A percentile compares a stretch with the other conserved stretches of the same genome.
These are phyloP conservation scores for Aspergillus asperescens DNA, from an alignment of 495 filamentous ascomycete species.

Conservation along the genomic window DNA sequence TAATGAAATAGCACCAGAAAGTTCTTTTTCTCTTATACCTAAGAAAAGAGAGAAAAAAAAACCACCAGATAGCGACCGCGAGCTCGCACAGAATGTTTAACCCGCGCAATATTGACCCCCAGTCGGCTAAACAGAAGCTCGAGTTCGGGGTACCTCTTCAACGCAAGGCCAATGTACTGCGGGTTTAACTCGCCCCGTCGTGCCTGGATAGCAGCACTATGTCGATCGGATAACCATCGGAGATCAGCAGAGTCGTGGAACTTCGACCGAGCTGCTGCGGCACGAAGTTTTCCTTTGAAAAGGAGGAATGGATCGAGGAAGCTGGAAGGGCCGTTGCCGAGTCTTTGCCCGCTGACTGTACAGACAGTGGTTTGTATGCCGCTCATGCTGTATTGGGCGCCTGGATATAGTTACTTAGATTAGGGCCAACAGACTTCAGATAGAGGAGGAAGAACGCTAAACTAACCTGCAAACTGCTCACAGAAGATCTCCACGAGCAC, in stretches of 20 bases:
- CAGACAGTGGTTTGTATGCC: conserved; percentile 10
- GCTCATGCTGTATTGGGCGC: conserved; percentile 13
- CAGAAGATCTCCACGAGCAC: conserved; percentile 10
- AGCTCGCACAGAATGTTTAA: conserved; percentile 3
- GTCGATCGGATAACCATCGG: conserved; percentile 13
- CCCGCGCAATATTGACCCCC: conserved; percentile 5
- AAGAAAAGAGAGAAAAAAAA: too few species aligned
- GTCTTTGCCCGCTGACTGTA: conserved; percentile 13
- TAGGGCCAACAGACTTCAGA: too few species aligned
- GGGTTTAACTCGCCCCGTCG: conserved; percentile 5
- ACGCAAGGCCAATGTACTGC: conserved; percentile 14
- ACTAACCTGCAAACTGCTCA: conserved; percentile 8
- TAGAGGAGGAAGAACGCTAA: neutral
- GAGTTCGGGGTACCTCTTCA: conserved; percentile 14
- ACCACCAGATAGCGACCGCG: too few species aligned
- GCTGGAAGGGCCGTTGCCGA: conserved; percentile 13
- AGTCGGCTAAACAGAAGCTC: conserved; percentile 9
- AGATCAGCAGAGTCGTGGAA: conserved; percentile 22
- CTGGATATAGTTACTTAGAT: too few species aligned
- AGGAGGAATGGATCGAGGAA: conserved; percentile 23
- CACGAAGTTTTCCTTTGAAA: conserved; percentile 28
- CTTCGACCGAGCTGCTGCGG: conserved; percentile 19
- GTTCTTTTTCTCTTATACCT: too few species aligned
- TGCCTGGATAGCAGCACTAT: conserved; percentile 4
- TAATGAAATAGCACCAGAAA: too few species aligned